phyloP scores from a whole-genome alignment of 805 yeast genomes.

The Saturnispora serradocipensis region DNA sequence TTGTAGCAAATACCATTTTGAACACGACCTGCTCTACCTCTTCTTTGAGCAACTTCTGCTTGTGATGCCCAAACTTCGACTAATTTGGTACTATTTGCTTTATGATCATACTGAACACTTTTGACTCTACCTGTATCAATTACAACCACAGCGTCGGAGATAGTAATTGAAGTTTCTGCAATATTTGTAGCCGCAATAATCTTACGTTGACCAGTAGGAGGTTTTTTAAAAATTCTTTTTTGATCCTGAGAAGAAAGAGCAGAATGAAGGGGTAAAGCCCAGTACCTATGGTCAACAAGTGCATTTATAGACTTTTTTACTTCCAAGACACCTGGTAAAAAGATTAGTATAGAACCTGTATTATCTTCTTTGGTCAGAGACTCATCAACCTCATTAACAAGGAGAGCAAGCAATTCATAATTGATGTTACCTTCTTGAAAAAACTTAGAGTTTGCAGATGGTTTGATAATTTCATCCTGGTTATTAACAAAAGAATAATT shows the following conservation, averaged over 20 bases:
- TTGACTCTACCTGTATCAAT: conserved; percentile 84
- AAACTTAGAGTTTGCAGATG: conserved; percentile 56
- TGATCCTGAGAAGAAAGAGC: conserved; percentile 80
- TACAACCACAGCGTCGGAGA: conserved; percentile 89
- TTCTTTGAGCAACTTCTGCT: conserved; percentile 83
- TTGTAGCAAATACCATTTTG: conserved; percentile 75
- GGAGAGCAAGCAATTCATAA: conserved; percentile 55
- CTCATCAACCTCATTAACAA: conserved; percentile 46
- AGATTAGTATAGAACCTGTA: conserved; percentile 71
- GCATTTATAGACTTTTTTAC: conserved; percentile 56
- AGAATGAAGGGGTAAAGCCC: conserved; percentile 75
- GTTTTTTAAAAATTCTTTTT: conserved; percentile 54
- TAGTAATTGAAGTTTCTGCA: conserved; percentile 96
- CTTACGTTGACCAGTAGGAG: conserved; percentile 53
- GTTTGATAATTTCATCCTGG: conserved; percentile 31
- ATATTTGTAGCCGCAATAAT: conserved; percentile 86
- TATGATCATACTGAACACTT: conserved; percentile 60
- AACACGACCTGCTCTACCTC: conserved; percentile 99
- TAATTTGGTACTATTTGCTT: conserved; percentile 57
- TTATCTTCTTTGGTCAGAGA: conserved; percentile 33
- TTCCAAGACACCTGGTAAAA: conserved; percentile 87
- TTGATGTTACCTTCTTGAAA: conserved; percentile 63
- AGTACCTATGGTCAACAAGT: conserved; percentile 23
- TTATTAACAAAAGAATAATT: conserved; percentile 41
- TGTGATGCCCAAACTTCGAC: conserved; percentile 80